Conservation (phyloP, 2,329 filamentous ascomycete species). For the Elsinoe australis region DNA sequence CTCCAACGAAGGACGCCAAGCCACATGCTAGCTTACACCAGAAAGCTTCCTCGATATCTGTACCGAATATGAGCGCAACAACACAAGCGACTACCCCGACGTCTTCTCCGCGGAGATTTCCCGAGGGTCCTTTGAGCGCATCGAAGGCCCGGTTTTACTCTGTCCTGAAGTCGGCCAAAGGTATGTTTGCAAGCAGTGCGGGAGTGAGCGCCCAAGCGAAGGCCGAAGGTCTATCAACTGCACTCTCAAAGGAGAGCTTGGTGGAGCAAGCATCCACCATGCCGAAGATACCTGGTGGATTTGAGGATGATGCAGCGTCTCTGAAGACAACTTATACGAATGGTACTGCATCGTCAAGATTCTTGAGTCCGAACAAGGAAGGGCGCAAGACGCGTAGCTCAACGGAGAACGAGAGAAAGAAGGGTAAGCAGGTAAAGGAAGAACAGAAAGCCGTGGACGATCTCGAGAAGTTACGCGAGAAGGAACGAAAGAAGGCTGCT, state of each 20-base stretch:
- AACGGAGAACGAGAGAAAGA: slow-evolving; percentile 55
- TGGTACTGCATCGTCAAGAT: slow-evolving; percentile 20
- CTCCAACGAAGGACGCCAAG: slow-evolving; percentile 37
- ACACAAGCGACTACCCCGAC: slow-evolving; percentile 48
- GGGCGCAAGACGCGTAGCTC: slow-evolving; percentile 50
- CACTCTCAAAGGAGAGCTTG: slow-evolving; percentile 16
- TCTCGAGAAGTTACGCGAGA: slow-evolving; percentile 60
- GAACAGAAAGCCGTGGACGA: slow-evolving; percentile 55
- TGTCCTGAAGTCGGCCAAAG: slow-evolving; percentile 79
- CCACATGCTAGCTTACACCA: slow-evolving; percentile 40
- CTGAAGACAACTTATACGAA: slow-evolving; percentile 22
- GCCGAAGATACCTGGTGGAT: slow-evolving; percentile 29
- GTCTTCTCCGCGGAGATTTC: slow-evolving; percentile 51
- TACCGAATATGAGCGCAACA: slow-evolving; percentile 32
- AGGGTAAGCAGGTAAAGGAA: slow-evolving; percentile 55
- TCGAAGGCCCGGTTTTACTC: slow-evolving; percentile 90
- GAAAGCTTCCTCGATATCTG: slow-evolving; percentile 47
- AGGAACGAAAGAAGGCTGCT: slow-evolving; percentile 61
- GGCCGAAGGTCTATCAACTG: slow-evolving; percentile 40
- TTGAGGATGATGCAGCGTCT: slow-evolving; percentile 23
- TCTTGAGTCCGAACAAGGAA: slow-evolving; percentile 27
- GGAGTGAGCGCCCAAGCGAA: slow-evolving; percentile 52
- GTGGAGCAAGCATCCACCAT: slow-evolving; percentile 15
- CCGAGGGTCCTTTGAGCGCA: slow-evolving; percentile 76
- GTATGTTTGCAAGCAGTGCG: slow-evolving; percentile 70